Base-by-base conservation (phyloP, 768 basidiomycete genomes). In the Hygrophorus pudorinus region DNA sequence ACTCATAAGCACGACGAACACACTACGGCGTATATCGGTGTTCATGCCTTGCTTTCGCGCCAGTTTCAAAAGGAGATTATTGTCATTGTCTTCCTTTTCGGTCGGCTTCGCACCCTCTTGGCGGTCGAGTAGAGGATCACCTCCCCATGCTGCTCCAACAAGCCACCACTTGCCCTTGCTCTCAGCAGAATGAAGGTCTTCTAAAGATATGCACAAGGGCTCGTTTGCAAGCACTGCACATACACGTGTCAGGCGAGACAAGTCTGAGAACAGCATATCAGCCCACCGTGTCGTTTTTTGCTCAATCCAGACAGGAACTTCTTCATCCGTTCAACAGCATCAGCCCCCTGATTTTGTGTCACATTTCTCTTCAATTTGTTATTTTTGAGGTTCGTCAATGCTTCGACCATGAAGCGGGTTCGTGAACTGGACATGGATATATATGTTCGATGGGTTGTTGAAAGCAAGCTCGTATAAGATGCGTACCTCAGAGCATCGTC, bases 151-250 rank as follows among this genome's bases (percentile, higher is more conserved):
- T 1, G 94, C 90, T 13, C 94, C 96, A 29, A 97, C 88, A 2
- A 97, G 72, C 94, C 96, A 98, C 96, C 96, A 98, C 65, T 96
- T 96, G 4, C 93, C 96, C 57, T 81, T 86, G 9, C 73, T 85
- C 45, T 88, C 79, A 1, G 90, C 81, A 0, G 79, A 76, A 48
- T 77, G 86, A 4, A 98, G 72, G 62, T 98, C 94, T n/a, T 71
- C 70, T 17, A 97, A 68, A 0, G 85, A 80, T 1, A 96, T 79
- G 5, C 91, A 81, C 6, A 99, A 70, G 0, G 92, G 81, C 36
- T 97, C 96, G 55, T 88, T 79, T 0, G 81, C 76, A 41, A 82
- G 68, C 5, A 90, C 92, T 93, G 46, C 12, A 29, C 42, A 39
- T 30, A 21, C 46, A 11, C 32, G 28, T 30, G 17, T n/a, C 32